Percentiles rank a stretch among this genome's conserved stretches.
Conservation (phyloP, 768 basidiomycete species). For the Phylloporus sp. region DNA sequence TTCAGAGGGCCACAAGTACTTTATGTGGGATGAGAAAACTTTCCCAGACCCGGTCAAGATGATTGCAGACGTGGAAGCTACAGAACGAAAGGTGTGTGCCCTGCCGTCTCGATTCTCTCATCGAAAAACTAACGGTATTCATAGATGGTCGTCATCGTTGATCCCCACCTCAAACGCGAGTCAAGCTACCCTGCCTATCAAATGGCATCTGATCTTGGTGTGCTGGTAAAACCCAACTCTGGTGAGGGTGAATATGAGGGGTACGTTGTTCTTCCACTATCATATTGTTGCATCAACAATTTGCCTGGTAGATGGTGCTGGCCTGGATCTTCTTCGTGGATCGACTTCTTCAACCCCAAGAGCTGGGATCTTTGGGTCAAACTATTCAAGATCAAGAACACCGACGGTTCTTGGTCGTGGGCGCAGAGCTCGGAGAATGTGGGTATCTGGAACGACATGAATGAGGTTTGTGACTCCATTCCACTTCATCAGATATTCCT, state of each 20-base stretch:
- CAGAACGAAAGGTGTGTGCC: conserved; percentile 70
- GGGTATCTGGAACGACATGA: conserved; percentile 99
- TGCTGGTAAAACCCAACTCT: conserved; percentile 79
- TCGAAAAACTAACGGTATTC: neutral
- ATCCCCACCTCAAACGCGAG: conserved; percentile 90
- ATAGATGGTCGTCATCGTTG: conserved; percentile 97
- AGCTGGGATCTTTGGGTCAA: conserved; percentile 90
- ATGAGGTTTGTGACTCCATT: conserved; percentile 61
- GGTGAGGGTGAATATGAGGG: conserved; percentile 89
- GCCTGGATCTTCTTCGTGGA: conserved; percentile 95
- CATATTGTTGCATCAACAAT: neutral
- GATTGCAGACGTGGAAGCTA: conserved; percentile 82
- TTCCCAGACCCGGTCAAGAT: conserved; percentile 96
- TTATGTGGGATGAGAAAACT: conserved; percentile 89
- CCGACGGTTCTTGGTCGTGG: conserved; percentile 67
- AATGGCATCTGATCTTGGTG: conserved; percentile 73
- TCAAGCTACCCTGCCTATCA: conserved; percentile 79
- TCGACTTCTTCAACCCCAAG: conserved; percentile 92
- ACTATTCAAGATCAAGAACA: conserved; percentile 65
- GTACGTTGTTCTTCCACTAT: conserved; percentile 11
- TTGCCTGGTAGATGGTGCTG: conserved; percentile 73
- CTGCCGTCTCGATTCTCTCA: neutral
- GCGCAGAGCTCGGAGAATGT: conserved; percentile 76
- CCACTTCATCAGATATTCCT: neutral
- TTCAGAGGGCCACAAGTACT: conserved; percentile 90